These are phyloP conservation scores for Zea mays DNA, from an alignment of 176 grass and related monocot species.

Conservation along the genomic window DNA sequence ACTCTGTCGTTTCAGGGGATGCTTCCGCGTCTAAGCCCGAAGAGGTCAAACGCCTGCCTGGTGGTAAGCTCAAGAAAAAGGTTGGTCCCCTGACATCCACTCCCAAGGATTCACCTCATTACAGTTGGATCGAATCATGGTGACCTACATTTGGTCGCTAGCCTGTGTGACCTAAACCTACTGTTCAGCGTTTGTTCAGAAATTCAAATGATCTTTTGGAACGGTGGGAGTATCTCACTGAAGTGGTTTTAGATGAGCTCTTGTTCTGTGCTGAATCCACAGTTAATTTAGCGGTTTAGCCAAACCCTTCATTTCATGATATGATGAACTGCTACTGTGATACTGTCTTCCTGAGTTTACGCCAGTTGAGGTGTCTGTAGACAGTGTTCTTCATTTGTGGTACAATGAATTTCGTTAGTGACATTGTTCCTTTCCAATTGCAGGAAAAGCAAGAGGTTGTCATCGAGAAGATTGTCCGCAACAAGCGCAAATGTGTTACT, in stretches of 20 bases:
- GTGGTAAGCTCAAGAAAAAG: conserved; percentile 98
- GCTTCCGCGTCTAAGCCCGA: conserved; percentile 72
- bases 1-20: conserved; percentile 47
- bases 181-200: not conserved
- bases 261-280: not conserved
- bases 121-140: not conserved
- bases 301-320: not conserved
- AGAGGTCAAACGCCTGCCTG: conserved; percentile 90
- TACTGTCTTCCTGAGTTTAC: not conserved
- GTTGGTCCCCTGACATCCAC: conserved; percentile 35
- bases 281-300: not conserved
- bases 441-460: conserved; percentile 96
- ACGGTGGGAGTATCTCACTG: not conserved
- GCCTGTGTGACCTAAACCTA: not conserved
- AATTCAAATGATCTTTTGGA: not conserved
- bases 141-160: not conserved
- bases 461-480: conserved; percentile 99
- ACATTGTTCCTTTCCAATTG: not conserved
- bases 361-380: not conserved
- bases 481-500: conserved; percentile 99
- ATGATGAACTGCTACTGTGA: not conserved
- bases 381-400: not conserved
- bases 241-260: not conserved
- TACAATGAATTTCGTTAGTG: not conserved
- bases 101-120: not conserved